Base-by-base conservation (phyloP, 2,329 filamentous ascomycete species). In the Fusarium devonianum region DNA sequence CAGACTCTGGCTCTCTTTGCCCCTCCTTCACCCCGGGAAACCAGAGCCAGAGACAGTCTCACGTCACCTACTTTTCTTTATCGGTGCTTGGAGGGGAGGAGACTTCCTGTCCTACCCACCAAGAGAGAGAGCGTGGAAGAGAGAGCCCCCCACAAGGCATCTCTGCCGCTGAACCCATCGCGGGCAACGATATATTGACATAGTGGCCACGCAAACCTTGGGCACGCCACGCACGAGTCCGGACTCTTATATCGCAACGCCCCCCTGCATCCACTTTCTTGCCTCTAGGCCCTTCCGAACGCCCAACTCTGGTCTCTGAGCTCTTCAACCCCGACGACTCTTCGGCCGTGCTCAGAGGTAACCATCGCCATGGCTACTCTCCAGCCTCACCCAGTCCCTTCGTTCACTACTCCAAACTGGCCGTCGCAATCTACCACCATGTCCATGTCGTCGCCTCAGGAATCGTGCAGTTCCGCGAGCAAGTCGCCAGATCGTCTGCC, bases 181-280 rank as follows among this genome's bases (percentile, higher is more conserved):
- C 45, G 30, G 48, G 36, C 34, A 60, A 43, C 52, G 17, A 33
- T 35, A 51, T 48, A 60, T 60, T 58, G 44, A 36, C 32, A 60
- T 60, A 49, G 54, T 60, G 56, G 56, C 57, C 53, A 46, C 57
- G 58, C 40, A 53, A 60, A 60, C 53, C 41, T 60, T 60, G 39
- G 34, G 23, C 44, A 60, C 49, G 56, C 53, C 57, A 60, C 57
- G 53, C 42, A 38, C 49, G 56, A 54, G 44, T 60, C 49, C 53
- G 49, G 56, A 58, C 56, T 58, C 57, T 60, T 60, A 60, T 60
- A 60, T 51, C 49, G 57, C 38, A 51, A 54, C 57, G 53, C 57
- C 53, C 52, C 53, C 53, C 45, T 49, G 33, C 38, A 19, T 48
- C 45, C 41, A 41, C 34, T 39, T 37, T n/a, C n/a, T n/a, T 46